Percentiles rank a stretch among this genome's conserved stretches.
These are phyloP conservation scores for Globisporangium canariense DNA, from an alignment of 352 stramenopile genomes.

Conservation along the genomic window DNA sequence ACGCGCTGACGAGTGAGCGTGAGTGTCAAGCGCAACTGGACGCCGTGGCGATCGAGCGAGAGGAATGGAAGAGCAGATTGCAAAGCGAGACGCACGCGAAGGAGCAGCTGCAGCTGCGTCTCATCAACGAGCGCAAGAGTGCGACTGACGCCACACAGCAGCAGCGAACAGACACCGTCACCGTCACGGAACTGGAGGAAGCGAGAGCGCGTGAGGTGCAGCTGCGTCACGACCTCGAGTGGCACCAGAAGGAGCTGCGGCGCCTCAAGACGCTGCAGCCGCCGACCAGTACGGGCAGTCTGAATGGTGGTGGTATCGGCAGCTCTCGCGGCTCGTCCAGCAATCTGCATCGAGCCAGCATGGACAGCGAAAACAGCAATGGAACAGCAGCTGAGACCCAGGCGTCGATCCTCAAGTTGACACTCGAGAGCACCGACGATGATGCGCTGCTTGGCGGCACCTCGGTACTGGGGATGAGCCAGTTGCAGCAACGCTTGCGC, in stretches of 20 bases:
- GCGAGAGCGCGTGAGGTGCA: conserved; percentile 37
- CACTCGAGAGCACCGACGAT: conserved; percentile 38
- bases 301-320: neutral
- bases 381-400: conserved; percentile 27
- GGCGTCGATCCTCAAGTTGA: conserved; percentile 59
- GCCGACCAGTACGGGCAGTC: neutral
- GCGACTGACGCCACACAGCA: conserved; percentile 8
- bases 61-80: conserved; percentile 41
- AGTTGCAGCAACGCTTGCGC: conserved; percentile 71
- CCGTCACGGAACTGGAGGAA: conserved; percentile 35
- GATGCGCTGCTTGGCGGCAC: conserved; percentile 28
- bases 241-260: conserved; percentile 54
- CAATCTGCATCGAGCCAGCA: conserved; percentile 6
- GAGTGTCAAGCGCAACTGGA: conserved; percentile 40
- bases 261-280: conserved; percentile 29
- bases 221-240: conserved; percentile 57
- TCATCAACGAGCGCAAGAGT: conserved; percentile 21
- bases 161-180: conserved; percentile 11
- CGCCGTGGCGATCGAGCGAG: conserved; percentile 42
- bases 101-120: conserved; percentile 30
- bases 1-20: conserved; percentile 26
- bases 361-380: conserved; percentile 21
- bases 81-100: conserved; percentile 37
- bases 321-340: neutral
- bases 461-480: conserved; percentile 67